Base-by-base conservation (phyloP, 306 rosid genomes). In the Acacia melanoxylon region DNA sequence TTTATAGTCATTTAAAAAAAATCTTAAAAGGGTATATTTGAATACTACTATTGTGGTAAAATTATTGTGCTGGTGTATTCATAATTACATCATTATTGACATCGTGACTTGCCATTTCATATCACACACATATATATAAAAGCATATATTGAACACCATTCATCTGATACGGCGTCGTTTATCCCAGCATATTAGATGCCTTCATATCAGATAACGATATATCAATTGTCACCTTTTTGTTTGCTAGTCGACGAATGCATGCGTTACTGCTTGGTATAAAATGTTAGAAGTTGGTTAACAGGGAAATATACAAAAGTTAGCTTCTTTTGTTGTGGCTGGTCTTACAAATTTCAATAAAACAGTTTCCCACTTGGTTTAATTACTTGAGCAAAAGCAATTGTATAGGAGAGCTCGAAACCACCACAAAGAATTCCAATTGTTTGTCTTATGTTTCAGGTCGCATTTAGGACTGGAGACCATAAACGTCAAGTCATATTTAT, bases 381-480 rank as follows among this genome's bases (percentile, higher is more conserved):
- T 59, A 24, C 66, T 59, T 10, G 63, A 58, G 63, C 2, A 22
- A 59, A 59, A 9, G 5, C 14, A 59, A 8, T 22, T 56, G 63
- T 2, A n/a, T 20, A n/a, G 13, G 6, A 56, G 24, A 9, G 63
- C 27, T 56, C 1, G 27, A 56, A n/a, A n/a, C n/a, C n/a, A 56
- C 63, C 2, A 42, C 37, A 4, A 35, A 35, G 37, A 35, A 35
- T 35, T 35, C 37, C 5, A 4, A 35, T 35, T 35, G 37, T 35
- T 35, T 4, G 29, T 48, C 74, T 74, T 56, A 6, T 68, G 41
- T 52, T 87, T 73, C 91, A 95, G 98, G 99, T 93, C 85, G 99
- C 99, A 3, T 93, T 93, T 84, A 93, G 92, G 84, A 90, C 94
- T 15, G 99, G 99, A 8, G 96, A 95, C 83, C 91, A 84, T 80